These are phyloP conservation scores for Simmondsia chinensis DNA, from an alignment of 148 eudicot genomes.

Conservation along the genomic window DNA sequence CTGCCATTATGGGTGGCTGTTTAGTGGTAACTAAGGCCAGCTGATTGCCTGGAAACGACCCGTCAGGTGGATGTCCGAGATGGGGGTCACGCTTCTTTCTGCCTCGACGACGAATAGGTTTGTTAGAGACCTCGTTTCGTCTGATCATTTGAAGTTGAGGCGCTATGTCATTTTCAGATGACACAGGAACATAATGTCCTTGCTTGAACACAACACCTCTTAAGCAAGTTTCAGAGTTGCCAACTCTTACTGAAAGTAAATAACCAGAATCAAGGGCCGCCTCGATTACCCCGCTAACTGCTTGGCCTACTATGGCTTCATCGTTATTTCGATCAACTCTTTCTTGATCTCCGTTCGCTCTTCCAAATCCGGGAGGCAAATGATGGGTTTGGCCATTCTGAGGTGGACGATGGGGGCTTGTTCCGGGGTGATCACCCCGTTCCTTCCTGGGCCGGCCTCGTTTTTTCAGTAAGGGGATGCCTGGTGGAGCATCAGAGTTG, in stretches of 20 bases:
- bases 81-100: conserved; percentile 26
- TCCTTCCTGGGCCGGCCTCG: conserved; percentile 95
- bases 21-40: too few relatives aligned
- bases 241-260: conserved; percentile 41
- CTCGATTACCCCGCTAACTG: conserved; percentile 31
- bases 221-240: conserved; percentile 50
- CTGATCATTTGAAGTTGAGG: conserved; percentile 60
- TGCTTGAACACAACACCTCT: conserved; percentile 93
- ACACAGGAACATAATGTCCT: conserved; percentile 66
- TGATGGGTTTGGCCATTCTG: conserved; percentile 12
- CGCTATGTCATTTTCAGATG: conserved; percentile 71
- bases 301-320: conserved; percentile 24
- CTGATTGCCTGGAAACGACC: too few relatives aligned
- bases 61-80: conserved; percentile 12
- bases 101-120: conserved; percentile 19
- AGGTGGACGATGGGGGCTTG: conserved; percentile 2
- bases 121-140: conserved; percentile 44
- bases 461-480: conserved; percentile 46
- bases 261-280: conserved; percentile 28
- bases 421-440: conserved; percentile 19
- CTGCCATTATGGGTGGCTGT: too few relatives aligned
- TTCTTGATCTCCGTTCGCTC: conserved; percentile 14
- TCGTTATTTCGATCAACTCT: conserved; percentile 3
- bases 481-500: conserved; percentile 13
- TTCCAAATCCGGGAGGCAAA: conserved; percentile 30